Conservation (phyloP, 176 grass and related monocot species). For the Lolium rigidum region DNA sequence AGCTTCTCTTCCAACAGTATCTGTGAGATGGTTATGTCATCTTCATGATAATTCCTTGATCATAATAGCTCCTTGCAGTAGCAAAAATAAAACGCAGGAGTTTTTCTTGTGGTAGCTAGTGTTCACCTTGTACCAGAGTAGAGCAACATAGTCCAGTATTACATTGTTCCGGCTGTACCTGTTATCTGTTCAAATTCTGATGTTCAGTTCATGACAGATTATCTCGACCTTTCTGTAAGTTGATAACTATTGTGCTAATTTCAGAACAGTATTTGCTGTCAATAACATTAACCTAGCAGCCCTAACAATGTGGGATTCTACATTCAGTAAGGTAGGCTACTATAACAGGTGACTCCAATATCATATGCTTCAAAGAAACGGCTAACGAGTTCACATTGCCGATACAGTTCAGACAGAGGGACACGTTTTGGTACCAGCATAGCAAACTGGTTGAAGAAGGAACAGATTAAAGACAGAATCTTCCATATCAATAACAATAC, state of each 20-base stretch:
- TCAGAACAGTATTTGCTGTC: background rate
- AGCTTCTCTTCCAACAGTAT: conserved; percentile 12
- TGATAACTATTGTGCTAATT: background rate
- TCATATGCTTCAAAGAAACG: background rate
- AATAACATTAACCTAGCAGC: background rate
- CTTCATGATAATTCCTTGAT: background rate
- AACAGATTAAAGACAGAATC: conserved; percentile 29
- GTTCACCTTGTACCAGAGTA: conserved; percentile 31
- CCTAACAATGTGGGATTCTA: background rate
- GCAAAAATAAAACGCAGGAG: conserved; percentile 63
- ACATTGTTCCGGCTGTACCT: background rate
- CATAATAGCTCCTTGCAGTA: conserved; percentile 40
- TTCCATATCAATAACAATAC: conserved; percentile 40
- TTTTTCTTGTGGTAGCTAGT: conserved; percentile 31
- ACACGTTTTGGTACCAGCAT: background rate
- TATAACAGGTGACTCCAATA: background rate
- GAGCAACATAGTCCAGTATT: background rate
- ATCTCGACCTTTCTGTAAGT: background rate
- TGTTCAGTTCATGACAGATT: background rate
- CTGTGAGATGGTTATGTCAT: conserved; percentile 37
- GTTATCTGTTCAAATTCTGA: background rate
- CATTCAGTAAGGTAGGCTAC: background rate
- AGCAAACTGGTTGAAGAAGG: conserved; percentile 2
- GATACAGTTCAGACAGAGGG: background rate
- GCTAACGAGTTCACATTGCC: background rate